Evolutionary conservation across 2,329 filamentous ascomycete species (phyloP).

Genomic region (Juglanconis juglandina): DNA sequence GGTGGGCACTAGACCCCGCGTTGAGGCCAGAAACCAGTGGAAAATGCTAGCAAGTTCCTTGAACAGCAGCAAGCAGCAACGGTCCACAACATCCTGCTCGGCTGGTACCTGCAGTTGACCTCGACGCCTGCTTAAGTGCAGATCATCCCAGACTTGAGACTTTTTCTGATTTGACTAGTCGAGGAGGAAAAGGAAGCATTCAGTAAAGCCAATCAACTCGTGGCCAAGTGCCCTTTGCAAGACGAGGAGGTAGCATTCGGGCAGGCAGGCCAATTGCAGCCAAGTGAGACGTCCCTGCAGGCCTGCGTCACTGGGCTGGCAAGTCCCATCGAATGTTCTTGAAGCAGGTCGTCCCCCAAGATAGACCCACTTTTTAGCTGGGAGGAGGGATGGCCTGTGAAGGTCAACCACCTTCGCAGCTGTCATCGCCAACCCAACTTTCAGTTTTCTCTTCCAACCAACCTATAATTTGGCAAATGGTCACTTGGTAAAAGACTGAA

Average conservation of each 20-base stretch:
- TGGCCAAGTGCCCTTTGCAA: background rate
- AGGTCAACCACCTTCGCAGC: background rate
- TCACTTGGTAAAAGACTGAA: background rate
- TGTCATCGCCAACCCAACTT: background rate
- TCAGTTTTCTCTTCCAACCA: background rate
- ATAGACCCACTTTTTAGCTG: slow-evolving; percentile 10
- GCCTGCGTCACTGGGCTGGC: background rate
- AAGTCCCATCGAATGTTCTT: slow-evolving; percentile 18
- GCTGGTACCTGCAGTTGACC: too few species aligned
- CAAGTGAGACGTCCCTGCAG: background rate
- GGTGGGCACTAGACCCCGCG: background rate
- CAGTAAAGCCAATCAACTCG: too few species aligned
- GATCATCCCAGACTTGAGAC: too few species aligned
- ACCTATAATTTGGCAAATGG: slow-evolving; percentile 10
- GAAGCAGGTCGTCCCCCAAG: slow-evolving; percentile 3
- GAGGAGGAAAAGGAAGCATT: too few species aligned
- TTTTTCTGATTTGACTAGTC: too few species aligned
- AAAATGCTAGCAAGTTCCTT: background rate
- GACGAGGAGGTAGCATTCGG: background rate
- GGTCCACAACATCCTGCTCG: too few species aligned
- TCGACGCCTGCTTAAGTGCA: too few species aligned
- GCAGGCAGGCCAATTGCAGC: background rate
- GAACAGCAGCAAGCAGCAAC: background rate
- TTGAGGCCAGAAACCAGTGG: background rate
- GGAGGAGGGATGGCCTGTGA: slow-evolving; percentile 3